A percentile compares a stretch with the other conserved stretches of the same genome.
Conservation (phyloP, 2,329 filamentous ascomycete species). For the Pseudocercospora fijiensis region DNA sequence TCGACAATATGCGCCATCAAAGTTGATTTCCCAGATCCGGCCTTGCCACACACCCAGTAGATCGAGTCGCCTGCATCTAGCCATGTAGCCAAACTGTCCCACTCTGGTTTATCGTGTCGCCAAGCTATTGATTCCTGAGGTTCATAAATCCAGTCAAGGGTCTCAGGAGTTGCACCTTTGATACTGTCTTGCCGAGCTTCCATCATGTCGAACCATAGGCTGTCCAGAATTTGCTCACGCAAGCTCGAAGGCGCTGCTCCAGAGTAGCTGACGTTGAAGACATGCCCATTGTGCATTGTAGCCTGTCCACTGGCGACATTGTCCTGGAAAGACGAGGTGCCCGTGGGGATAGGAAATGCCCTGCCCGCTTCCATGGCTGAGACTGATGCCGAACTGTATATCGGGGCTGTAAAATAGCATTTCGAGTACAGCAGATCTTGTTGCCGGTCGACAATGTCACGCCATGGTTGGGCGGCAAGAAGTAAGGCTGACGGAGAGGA, state of each 20-base stretch:
- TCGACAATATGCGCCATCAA: neutral
- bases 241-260: neutral
- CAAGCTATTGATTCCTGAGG: neutral
- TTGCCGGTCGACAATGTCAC: neutral
- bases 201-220: neutral
- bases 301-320: neutral
- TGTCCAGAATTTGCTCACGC: neutral
- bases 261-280: neutral
- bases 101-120: neutral
- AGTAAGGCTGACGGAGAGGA: neutral
- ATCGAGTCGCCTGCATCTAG: neutral
- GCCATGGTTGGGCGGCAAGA: too few relatives aligned
- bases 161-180: neutral
- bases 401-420: neutral
- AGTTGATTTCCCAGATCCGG: neutral
- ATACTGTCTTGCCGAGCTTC: neutral
- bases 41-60: neutral
- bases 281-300: neutral
- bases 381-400: neutral
- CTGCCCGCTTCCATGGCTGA: neutral
- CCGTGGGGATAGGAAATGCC: neutral
- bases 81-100: neutral
- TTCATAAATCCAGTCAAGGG: neutral
- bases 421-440: too few relatives aligned
- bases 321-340: neutral